A percentile compares a stretch with the other conserved stretches of the same genome.
Conservation (phyloP, 2,329 filamentous ascomycete genomes). For the Colletotrichum zoysiae region DNA sequence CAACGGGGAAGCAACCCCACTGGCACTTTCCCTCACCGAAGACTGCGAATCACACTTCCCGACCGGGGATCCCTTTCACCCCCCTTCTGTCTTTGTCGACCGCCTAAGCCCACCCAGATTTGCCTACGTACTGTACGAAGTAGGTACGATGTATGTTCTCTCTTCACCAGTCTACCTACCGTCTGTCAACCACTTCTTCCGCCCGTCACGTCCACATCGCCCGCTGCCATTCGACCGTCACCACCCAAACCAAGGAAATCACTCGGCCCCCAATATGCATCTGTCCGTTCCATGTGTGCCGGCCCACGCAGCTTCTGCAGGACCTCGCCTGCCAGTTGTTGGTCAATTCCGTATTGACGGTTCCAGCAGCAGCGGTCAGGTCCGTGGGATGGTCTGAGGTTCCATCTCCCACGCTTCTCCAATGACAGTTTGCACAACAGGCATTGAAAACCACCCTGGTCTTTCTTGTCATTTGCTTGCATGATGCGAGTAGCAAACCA, state of each 20-base stretch:
- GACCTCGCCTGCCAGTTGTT: slow-evolving; percentile 25
- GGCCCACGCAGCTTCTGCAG: slow-evolving; percentile 30
- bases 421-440: slow-evolving; percentile 2
- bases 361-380: slow-evolving; percentile 19
- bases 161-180: slow-evolving; percentile 1
- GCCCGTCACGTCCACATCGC: slow-evolving; percentile 24
- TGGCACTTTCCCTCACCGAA: slow-evolving; percentile 25
- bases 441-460: background rate
- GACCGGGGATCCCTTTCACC: background rate
- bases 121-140: no score
- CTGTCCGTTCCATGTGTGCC: slow-evolving; percentile 20
- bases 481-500: slow-evolving; percentile 15
- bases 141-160: background rate
- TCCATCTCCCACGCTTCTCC: slow-evolving; percentile 18
- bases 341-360: slow-evolving; percentile 31
- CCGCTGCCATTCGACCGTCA: slow-evolving; percentile 35
- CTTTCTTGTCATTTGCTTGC: slow-evolving; percentile 12
- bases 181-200: slow-evolving; percentile 30
- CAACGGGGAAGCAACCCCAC: slow-evolving; percentile 21
- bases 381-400: background rate
- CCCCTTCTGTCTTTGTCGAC: slow-evolving; percentile 14
- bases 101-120: background rate
- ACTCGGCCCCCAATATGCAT: slow-evolving; percentile 35
- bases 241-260: slow-evolving; percentile 12
- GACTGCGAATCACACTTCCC: slow-evolving; percentile 29